Evolutionary conservation across 2,329 filamentous ascomycete genomes (phyloP).

Genomic region (Fusarium napiforme): DNA sequence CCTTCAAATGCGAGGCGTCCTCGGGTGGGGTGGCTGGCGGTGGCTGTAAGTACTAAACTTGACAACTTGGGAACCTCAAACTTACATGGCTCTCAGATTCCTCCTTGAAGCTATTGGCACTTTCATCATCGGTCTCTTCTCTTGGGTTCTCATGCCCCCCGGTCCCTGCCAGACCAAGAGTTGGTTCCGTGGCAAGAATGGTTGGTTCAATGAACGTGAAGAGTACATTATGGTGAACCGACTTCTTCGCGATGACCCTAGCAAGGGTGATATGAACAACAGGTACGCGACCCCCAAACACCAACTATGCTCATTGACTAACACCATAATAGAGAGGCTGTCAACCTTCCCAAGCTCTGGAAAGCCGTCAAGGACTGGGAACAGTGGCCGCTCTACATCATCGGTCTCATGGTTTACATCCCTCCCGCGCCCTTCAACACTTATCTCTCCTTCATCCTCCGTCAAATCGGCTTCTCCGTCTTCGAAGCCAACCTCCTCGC

Average conservation of each 20-base stretch:
- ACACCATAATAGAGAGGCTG: slow-evolving; percentile 51
- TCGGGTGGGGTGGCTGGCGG: slow-evolving; percentile 53
- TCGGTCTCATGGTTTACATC: slow-evolving; percentile 61
- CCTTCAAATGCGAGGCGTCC: slow-evolving; percentile 52
- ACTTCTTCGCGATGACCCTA: slow-evolving; percentile 68
- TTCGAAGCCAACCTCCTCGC: slow-evolving; percentile 60
- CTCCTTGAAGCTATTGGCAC: slow-evolving; percentile 62
- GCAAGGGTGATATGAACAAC: slow-evolving; percentile 71
- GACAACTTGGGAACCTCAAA: fast-evolving
- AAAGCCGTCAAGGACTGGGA: slow-evolving; percentile 67
- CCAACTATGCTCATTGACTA: not conserved
- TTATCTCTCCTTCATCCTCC: slow-evolving; percentile 59
- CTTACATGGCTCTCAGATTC: slow-evolving; percentile 47
- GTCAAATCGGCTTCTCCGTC: slow-evolving; percentile 55
- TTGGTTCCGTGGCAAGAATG: slow-evolving; percentile 67
- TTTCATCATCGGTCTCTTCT: slow-evolving; percentile 55
- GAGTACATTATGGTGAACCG: slow-evolving; percentile 72
- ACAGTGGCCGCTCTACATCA: slow-evolving; percentile 62
- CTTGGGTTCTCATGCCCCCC: slow-evolving; percentile 58
- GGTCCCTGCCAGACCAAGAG: slow-evolving; percentile 62
- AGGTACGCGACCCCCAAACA: slow-evolving; percentile 41
- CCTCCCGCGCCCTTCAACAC: slow-evolving; percentile 54
- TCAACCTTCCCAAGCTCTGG: slow-evolving; percentile 54
- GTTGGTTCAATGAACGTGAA: slow-evolving; percentile 71
- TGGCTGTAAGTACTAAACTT: slow-evolving; percentile 46